Conservation (phyloP, 495 filamentous ascomycete species). For the Lindgomyces ingoldianus region DNA sequence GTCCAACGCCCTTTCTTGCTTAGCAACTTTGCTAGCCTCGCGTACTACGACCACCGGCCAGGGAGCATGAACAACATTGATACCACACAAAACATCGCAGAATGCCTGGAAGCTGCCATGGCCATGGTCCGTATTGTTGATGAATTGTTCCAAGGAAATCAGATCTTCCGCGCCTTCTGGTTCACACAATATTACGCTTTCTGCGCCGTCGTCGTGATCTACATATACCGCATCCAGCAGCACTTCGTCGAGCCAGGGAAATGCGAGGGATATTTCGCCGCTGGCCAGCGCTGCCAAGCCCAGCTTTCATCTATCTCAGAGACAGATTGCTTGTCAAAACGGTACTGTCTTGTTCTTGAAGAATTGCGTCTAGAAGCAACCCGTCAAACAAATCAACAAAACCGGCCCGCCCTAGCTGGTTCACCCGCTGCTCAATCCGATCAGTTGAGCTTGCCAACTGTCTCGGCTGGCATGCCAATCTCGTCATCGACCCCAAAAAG, state of each 20-base stretch:
- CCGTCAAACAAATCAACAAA: conserved; percentile 11
- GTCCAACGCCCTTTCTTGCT: conserved; percentile 29
- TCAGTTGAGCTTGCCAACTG: background rate
- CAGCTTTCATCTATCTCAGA: conserved; percentile 11
- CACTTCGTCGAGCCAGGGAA: conserved; percentile 16
- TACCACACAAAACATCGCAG: conserved; percentile 1
- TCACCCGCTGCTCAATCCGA: background rate
- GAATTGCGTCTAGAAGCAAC: conserved; percentile 23
- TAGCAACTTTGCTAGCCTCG: conserved; percentile 22
- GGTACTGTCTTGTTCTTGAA: conserved; percentile 29
- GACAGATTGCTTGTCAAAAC: conserved; percentile 18
- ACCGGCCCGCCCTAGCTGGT: background rate
- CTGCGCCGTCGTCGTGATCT: conserved; percentile 29
- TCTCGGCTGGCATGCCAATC: background rate
- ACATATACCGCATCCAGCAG: conserved; percentile 29
- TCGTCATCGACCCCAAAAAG: conserved; percentile 16
- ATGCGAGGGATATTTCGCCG: conserved; percentile 25
- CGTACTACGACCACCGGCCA: background rate
- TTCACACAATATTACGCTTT: conserved; percentile 31
- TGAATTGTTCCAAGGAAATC: conserved; percentile 15
- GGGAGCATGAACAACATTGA: conserved; percentile 9
- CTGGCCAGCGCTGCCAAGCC: conserved; percentile 22
- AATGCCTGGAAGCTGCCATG: conserved; percentile 26
- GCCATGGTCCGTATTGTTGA: conserved; percentile 21
- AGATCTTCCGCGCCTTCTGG: conserved; percentile 29